A percentile compares a stretch with the other conserved stretches of the same genome.
These are phyloP conservation scores for Phaffia tasmanica DNA, from an alignment of 768 basidiomycete species.

Conservation along the genomic window DNA sequence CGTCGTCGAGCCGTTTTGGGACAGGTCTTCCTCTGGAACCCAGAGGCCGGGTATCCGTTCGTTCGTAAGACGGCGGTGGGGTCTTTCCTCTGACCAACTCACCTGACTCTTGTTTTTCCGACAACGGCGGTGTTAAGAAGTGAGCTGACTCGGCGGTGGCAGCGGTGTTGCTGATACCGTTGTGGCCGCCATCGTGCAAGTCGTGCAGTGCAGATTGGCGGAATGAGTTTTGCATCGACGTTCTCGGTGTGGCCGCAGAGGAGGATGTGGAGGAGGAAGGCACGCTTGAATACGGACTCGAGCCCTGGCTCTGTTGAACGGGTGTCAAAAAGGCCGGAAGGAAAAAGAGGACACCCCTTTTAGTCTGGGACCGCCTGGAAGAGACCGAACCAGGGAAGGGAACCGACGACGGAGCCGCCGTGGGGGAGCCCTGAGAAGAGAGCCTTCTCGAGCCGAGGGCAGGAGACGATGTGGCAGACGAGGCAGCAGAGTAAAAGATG, in stretches of 20 bases:
- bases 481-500: constrained; percentile 16
- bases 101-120: neutral
- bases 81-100: constrained; percentile 8
- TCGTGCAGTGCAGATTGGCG: too few relatives aligned
- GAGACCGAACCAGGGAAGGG: neutral
- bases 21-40: neutral
- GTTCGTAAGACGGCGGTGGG: constrained; percentile 10
- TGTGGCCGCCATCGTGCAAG: too few relatives aligned
- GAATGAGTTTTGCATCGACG: too few relatives aligned
- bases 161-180: neutral
- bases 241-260: too few relatives aligned
- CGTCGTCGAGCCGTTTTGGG: constrained; percentile 4
- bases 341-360: constrained; percentile 55
- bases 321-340: constrained; percentile 67
- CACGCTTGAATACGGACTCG: neutral
- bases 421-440: constrained; percentile 29
- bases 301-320: too few relatives aligned
- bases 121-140: neutral
- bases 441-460: constrained; percentile 16
- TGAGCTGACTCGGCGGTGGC: neutral
- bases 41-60: neutral
- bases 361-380: neutral
- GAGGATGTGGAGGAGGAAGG: neutral
- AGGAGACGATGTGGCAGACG: neutral
- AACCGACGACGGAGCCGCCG: constrained; percentile 17